These are phyloP conservation scores for Fusarium sp. DNA, from an alignment of 2,329 filamentous ascomycete species.

Conservation along the genomic window DNA sequence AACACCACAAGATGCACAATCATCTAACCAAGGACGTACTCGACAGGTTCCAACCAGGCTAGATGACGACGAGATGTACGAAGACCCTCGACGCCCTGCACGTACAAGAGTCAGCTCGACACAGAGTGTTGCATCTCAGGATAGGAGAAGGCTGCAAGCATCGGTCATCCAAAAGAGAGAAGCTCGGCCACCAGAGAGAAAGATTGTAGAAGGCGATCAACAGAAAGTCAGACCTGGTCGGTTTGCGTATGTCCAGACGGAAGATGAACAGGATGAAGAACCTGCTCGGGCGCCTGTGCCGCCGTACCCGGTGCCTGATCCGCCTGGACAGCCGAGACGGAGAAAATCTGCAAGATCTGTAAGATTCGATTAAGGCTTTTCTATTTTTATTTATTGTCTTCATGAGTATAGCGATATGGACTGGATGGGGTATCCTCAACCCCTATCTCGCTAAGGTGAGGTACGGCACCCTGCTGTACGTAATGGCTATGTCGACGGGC, in stretches of 20 bases:
- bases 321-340: neutral
- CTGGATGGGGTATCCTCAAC: no score
- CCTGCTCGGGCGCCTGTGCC: neutral
- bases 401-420: no score
- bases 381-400: no score
- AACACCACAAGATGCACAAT: neutral
- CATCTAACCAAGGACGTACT: neutral
- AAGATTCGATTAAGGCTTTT: no score
- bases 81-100: neutral
- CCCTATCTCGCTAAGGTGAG: no score
- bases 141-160: neutral
- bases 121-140: neutral
- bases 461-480: no score
- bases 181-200: neutral
- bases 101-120: neutral
- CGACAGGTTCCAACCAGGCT: neutral
- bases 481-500: no score
- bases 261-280: slow-evolving; percentile 1
- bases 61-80: neutral
- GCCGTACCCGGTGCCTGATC: neutral
- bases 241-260: neutral
- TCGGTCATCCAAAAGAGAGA: neutral
- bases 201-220: neutral
- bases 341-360: neutral
- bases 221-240: neutral